Conservation (phyloP, 208 protist species). For the Acanthamoeba royreba region DNA sequence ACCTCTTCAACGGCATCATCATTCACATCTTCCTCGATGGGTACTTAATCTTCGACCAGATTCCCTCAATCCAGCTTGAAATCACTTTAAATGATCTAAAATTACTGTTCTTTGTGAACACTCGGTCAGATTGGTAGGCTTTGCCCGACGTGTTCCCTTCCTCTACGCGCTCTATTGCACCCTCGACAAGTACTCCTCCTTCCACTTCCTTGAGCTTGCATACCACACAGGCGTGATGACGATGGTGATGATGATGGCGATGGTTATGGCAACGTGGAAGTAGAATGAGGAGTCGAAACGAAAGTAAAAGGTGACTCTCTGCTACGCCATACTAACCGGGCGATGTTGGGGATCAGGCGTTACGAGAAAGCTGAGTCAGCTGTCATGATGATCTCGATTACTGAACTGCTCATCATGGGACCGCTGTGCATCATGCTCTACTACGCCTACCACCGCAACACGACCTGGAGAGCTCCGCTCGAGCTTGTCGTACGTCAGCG, state of each 20-base stretch:
- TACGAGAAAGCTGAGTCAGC: not conserved
- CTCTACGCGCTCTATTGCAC: not conserved
- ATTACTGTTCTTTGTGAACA: not conserved
- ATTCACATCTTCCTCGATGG: conserved; percentile 24
- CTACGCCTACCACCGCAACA: not conserved
- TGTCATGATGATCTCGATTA: not conserved
- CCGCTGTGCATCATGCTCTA: not conserved
- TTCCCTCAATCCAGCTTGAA: not conserved
- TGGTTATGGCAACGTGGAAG: not conserved
- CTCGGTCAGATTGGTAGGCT: not conserved
- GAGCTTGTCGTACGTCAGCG: not conserved
- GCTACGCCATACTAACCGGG: no score
- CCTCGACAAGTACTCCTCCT: not conserved
- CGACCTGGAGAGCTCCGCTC: not conserved
- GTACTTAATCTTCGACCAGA: not conserved
- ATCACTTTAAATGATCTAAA: not conserved
- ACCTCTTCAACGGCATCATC: conserved; percentile 11
- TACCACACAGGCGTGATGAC: no score
- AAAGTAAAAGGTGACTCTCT: no score
- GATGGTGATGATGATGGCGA: no score
- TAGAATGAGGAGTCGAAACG: no score
- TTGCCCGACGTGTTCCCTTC: not conserved
- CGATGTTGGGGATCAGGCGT: not conserved
- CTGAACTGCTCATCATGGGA: not conserved
- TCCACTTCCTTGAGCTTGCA: no score